phyloP scores from a whole-genome alignment of 352 stramenopile genomes.

The Phytophthora hibernalis region DNA sequence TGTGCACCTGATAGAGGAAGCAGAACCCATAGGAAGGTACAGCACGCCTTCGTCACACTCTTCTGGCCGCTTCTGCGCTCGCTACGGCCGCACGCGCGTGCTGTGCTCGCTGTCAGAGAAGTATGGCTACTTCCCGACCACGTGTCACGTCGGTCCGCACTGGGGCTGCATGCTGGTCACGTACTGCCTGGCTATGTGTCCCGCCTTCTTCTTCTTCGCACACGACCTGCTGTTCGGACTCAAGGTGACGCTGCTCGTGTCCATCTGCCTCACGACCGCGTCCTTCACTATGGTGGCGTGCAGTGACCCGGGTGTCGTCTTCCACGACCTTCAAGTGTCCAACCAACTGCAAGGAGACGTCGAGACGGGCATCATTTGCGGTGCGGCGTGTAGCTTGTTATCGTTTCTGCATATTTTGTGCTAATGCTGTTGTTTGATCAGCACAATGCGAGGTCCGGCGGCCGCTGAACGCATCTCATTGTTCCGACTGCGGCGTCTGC shows the following conservation, averaged over 20 bases:
- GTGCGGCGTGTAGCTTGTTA: constrained; percentile 28
- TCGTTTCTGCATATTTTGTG: not conserved
- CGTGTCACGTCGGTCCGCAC: constrained; percentile 74
- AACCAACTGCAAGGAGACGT: constrained; percentile 37
- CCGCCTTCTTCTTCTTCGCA: constrained; percentile 61
- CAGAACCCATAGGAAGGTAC: constrained; percentile 36
- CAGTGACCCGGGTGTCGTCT: constrained; percentile 79
- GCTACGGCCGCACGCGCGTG: constrained; percentile 66
- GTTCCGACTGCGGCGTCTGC: constrained; percentile 81
- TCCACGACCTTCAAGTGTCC: constrained; percentile 45
- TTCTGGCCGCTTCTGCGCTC: constrained; percentile 51
- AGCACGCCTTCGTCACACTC: constrained; percentile 7
- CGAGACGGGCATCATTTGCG: constrained; percentile 71
- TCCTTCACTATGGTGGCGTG: constrained; percentile 82
- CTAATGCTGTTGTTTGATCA: constrained; percentile 28
- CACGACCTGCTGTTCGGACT: constrained; percentile 51
- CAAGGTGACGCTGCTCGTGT: constrained; percentile 55
- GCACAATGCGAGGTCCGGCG: constrained; percentile 81
- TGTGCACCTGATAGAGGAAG: constrained; percentile 16
- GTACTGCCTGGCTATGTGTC: constrained; percentile 68
- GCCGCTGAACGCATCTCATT: constrained; percentile 77
- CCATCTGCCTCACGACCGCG: constrained; percentile 64
- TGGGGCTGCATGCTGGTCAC: constrained; percentile 80
- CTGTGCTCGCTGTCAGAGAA: constrained; percentile 54
- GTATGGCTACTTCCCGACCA: constrained; percentile 69